phyloP scores from a whole-genome alignment of 768 basidiomycete genomes.

The Strobilomyces dryophilus region DNA sequence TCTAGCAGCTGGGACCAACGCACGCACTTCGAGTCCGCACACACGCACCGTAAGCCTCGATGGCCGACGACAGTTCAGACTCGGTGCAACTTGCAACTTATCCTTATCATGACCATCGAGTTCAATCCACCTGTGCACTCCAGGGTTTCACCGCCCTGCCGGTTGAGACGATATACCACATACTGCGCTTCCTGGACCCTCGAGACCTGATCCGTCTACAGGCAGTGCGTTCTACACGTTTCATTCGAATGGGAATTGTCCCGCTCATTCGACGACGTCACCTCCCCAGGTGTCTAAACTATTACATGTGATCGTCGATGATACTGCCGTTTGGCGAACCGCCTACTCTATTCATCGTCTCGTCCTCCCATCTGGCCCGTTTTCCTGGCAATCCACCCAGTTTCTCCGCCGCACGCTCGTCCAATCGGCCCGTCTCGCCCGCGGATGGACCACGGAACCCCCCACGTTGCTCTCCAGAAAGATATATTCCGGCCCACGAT shows the following conservation, averaged over 20 bases:
- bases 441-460: slow-evolving; percentile 11
- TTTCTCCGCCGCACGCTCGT: slow-evolving; percentile 19
- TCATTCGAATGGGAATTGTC: not conserved
- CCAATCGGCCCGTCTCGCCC: slow-evolving; percentile 11
- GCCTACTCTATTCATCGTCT: slow-evolving; percentile 7
- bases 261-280: not conserved
- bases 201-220: slow-evolving; percentile 14
- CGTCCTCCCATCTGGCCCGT: slow-evolving; percentile 19
- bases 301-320: slow-evolving; percentile 8
- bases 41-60: not conserved
- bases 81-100: not conserved
- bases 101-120: not conserved
- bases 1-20: too few species aligned
- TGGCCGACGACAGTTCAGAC: not conserved
- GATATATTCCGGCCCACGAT: slow-evolving; percentile 5
- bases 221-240: slow-evolving; percentile 3
- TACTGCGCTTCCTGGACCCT: slow-evolving; percentile 4
- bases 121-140: not conserved
- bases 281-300: slow-evolving; percentile 12
- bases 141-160: slow-evolving; percentile 6
- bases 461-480: slow-evolving; percentile 6
- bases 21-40: too few species aligned
- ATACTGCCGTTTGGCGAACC: slow-evolving; percentile 13
- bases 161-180: slow-evolving; percentile 14
- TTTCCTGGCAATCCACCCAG: slow-evolving; percentile 16